Evolutionary conservation across 2,329 filamentous ascomycete genomes (phyloP).

Genomic region (Venturia nashicola): DNA sequence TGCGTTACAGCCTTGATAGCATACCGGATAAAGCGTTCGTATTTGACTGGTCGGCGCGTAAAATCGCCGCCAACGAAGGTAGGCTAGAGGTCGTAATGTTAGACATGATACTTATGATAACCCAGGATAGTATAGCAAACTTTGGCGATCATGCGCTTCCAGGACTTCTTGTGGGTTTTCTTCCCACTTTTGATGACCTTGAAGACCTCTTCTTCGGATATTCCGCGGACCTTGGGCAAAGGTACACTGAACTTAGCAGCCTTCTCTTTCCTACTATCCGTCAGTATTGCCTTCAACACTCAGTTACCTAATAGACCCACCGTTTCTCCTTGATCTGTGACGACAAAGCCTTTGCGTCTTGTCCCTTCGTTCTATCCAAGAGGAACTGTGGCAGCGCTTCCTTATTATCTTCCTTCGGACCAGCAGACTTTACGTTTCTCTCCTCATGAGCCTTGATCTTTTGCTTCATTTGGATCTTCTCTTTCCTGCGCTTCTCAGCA

Average conservation of each 20-base stretch:
- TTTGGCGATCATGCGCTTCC: constrained; percentile 68
- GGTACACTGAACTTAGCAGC: constrained; percentile 88
- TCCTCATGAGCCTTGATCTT: constrained; percentile 81
- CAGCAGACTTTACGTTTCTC: constrained; percentile 80
- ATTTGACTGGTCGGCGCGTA: constrained; percentile 75
- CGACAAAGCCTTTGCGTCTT: constrained; percentile 61
- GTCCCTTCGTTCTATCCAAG: constrained; percentile 65
- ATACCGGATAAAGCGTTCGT: constrained; percentile 52
- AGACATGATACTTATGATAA: no score
- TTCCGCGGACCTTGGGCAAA: constrained; percentile 85
- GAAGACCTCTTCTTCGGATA: constrained; percentile 96
- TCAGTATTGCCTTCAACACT: background rate
- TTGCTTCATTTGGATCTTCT: constrained; percentile 52
- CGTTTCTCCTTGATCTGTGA: constrained; percentile 94
- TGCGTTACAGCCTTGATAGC: background rate
- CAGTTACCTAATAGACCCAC: constrained; percentile 16
- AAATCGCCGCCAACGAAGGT: constrained; percentile 52
- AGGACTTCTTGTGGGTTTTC: constrained; percentile 75
- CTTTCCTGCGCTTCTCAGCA: constrained; percentile 84
- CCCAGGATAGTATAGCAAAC: no score
- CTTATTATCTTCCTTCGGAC: constrained; percentile 63
- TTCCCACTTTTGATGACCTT: constrained; percentile 92
- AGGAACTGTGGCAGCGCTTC: constrained; percentile 86
- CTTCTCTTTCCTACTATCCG: constrained; percentile 50
- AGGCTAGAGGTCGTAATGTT: no score